Evolutionary conservation across 768 basidiomycete species (phyloP).

Genomic region (Cyclocybe aegerita): DNA sequence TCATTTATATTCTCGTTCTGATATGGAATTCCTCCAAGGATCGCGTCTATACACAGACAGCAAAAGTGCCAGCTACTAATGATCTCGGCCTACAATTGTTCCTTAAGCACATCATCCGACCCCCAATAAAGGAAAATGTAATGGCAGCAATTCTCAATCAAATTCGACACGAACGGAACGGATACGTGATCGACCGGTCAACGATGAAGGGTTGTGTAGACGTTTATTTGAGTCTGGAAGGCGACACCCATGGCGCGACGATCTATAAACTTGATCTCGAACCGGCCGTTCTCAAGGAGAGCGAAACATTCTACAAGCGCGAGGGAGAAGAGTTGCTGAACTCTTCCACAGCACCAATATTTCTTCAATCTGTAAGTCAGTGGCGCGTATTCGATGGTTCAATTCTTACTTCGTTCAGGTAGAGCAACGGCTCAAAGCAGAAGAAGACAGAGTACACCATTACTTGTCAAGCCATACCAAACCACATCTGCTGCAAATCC

Average conservation of each 20-base stretch:
- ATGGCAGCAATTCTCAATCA: conserved; percentile 81
- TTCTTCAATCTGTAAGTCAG: conserved; percentile 68
- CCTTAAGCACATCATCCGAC: conserved; percentile 72
- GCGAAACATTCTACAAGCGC: conserved; percentile 71
- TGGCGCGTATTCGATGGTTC: not conserved
- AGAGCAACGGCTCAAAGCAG: conserved; percentile 77
- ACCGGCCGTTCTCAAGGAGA: conserved; percentile 75
- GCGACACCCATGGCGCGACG: conserved; percentile 46
- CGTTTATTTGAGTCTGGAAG: conserved; percentile 70
- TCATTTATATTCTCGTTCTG: not conserved
- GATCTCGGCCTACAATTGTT: conserved; percentile 85
- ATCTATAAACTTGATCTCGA: conserved; percentile 87
- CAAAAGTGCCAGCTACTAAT: conserved; percentile 77
- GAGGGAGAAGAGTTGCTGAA: conserved; percentile 75
- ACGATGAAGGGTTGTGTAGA: conserved; percentile 88
- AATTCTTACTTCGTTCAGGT: conserved; percentile 47
- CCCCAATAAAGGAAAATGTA: conserved; percentile 83
- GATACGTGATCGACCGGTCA: conserved; percentile 88
- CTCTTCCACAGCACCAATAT: conserved; percentile 78
- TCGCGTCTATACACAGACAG: conserved; percentile 77
- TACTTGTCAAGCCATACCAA: conserved; percentile 82
- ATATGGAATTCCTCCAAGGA: conserved; percentile 53
- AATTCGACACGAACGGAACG: conserved; percentile 89
- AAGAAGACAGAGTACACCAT: conserved; percentile 81
- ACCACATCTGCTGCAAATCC: conserved; percentile 64